Base-by-base conservation (phyloP, 768 basidiomycete genomes). In the Agaricus blazei region DNA sequence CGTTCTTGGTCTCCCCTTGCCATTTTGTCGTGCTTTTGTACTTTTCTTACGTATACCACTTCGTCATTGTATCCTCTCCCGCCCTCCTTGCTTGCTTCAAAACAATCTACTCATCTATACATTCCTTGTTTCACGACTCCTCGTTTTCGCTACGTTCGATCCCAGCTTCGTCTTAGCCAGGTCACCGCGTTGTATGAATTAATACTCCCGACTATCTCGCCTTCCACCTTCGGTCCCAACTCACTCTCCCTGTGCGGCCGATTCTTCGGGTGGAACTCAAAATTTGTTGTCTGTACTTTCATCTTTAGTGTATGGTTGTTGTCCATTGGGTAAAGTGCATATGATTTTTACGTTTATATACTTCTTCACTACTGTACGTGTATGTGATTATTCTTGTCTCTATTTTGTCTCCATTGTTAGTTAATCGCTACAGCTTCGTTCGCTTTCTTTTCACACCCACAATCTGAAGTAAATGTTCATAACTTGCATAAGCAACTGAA, bases 291-390 rank as follows among this genome's bases (percentile, higher is more conserved):
- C 34, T 34, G 11, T 11, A 7, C 34, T 34, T 34, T 34, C 34
- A 11, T 34, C 7, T 3, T 34, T 34, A 11, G 34, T 34, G 34
- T 42, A 37, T 36, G 24, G 28, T 48, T 11, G 46, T 48, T 19
- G 19, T 19, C 19, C 19, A 19, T 19, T 19, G 19, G 55, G 36
- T 42, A 54, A 11, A 42, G 26, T 38, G 46, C 34, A 34, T 48
- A 40, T 24, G 40, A 19, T 48, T n/a, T 54, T 40, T n/a, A 28
- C 40, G 29, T 28, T 43, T 55, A 31, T 48, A 19, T 51, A 11
- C 19, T 45, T 36, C 54, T 34, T 46, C 40, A 24, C 51, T 54
- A 47, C 51, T 56, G 52, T 54, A 52, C 56, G 38, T 54, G 40
- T 19, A 19, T 54, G 54, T 34, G 34, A 34, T 34, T 6, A 34